Percentiles rank a stretch among this genome's conserved stretches.
phyloP scores from a whole-genome alignment of 176 grass and related monocot species.

The Carex littledalei region DNA sequence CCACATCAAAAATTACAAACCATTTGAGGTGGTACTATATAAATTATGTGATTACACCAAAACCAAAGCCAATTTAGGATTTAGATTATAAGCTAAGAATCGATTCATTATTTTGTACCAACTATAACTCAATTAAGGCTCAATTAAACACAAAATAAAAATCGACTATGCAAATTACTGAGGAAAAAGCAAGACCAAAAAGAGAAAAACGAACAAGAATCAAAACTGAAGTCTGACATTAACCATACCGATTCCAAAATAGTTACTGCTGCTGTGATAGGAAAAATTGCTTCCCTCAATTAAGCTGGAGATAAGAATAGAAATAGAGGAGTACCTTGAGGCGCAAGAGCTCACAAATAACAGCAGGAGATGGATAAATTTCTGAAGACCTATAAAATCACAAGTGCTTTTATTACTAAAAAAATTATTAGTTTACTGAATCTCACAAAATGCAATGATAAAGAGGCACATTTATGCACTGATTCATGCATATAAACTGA shows the following conservation, averaged over 20 bases:
- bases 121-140: background rate
- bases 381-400: constrained; percentile 28
- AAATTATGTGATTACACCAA: background rate
- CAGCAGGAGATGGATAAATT: constrained; percentile 42
- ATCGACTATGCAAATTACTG: background rate
- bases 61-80: background rate
- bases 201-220: background rate
- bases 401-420: constrained; percentile 34
- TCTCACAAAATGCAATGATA: background rate
- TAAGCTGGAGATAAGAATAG: background rate
- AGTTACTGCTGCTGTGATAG: background rate
- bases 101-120: background rate
- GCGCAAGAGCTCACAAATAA: constrained; percentile 53
- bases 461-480: constrained; percentile 1
- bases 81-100: too few species aligned
- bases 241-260: background rate
- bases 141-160: background rate
- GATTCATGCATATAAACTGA: background rate
- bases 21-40: background rate
- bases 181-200: background rate
- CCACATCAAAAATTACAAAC: background rate
- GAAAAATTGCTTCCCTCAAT: background rate
- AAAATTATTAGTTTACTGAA: background rate
- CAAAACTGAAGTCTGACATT: background rate
- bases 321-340: constrained; percentile 63